These are phyloP conservation scores for Sedum album DNA, from an alignment of 164 flowering plant species.

Conservation along the genomic window DNA sequence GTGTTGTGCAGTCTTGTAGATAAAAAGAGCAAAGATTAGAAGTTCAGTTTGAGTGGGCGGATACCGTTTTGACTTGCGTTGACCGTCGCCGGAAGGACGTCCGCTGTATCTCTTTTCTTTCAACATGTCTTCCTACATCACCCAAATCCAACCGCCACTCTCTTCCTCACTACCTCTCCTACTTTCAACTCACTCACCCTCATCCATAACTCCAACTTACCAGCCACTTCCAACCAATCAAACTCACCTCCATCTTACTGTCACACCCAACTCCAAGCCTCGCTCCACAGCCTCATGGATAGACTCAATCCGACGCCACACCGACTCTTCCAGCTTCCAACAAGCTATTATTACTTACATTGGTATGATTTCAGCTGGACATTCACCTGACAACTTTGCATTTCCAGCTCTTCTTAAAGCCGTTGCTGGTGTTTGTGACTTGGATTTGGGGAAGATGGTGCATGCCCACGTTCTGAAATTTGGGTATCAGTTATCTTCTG, in stretches of 20 bases:
- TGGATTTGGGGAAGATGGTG: conserved; percentile 42
- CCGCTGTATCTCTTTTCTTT: no score
- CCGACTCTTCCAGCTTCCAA: conserved; percentile 37
- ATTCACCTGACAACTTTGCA: conserved; percentile 50
- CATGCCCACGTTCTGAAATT: conserved; percentile 50
- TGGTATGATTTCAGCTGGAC: conserved; percentile 35
- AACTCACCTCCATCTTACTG: background rate
- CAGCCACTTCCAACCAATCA: background rate
- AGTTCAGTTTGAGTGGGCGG: no score
- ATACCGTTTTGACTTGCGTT: no score
- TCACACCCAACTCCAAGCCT: conserved; percentile 12
- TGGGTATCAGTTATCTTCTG: conserved; percentile 35
- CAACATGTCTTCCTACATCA: no score
- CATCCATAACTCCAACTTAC: background rate
- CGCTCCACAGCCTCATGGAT: conserved; percentile 39
- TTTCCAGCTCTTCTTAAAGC: conserved; percentile 70
- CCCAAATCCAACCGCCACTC: background rate
- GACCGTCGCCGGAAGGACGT: no score
- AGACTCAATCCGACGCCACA: conserved; percentile 43
- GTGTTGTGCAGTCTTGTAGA: no score
- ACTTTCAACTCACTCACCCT: background rate
- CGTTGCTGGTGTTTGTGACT: conserved; percentile 35
- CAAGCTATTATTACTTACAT: conserved; percentile 53
- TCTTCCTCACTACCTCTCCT: background rate
- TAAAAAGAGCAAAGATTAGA: no score